These are phyloP conservation scores for Strobilomyces confusus DNA, from an alignment of 768 basidiomycete species.

Conservation along the genomic window DNA sequence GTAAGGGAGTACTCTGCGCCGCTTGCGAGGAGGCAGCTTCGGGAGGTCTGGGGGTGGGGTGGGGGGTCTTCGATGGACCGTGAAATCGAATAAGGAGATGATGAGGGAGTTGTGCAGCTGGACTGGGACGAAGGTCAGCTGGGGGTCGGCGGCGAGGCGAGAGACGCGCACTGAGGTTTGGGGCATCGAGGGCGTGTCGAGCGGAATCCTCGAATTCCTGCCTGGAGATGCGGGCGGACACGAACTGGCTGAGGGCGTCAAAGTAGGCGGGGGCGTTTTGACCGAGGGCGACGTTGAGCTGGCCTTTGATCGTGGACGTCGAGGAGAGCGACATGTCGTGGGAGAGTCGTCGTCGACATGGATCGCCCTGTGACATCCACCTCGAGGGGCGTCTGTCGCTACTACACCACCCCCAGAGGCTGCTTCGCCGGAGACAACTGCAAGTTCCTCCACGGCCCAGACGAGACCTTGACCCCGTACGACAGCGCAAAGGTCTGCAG, in stretches of 20 bases:
- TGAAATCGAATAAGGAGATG: slow-evolving; percentile 79
- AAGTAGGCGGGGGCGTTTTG: slow-evolving; percentile 60
- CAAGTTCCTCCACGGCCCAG: slow-evolving; percentile 71
- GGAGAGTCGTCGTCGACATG: slow-evolving; percentile 31
- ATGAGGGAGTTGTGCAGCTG: slow-evolving; percentile 82
- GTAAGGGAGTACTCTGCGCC: slow-evolving; percentile 64
- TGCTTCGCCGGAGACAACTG: slow-evolving; percentile 67
- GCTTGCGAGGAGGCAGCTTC: slow-evolving; percentile 63
- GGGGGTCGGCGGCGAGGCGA: neutral
- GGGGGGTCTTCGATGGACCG: slow-evolving; percentile 62
- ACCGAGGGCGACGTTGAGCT: slow-evolving; percentile 61
- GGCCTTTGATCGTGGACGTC: slow-evolving; percentile 66
- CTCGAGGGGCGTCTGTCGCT: slow-evolving; percentile 66
- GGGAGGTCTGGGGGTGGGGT: slow-evolving; percentile 61
- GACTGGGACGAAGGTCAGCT: slow-evolving; percentile 38
- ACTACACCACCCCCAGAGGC: slow-evolving; percentile 59
- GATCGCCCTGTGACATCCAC: slow-evolving; percentile 65
- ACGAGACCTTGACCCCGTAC: slow-evolving; percentile 55
- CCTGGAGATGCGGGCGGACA: slow-evolving; percentile 65
- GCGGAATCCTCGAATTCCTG: slow-evolving; percentile 73
- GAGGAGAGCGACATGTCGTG: slow-evolving; percentile 68
- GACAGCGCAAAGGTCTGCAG: slow-evolving; percentile 69
- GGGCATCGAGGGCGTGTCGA: slow-evolving; percentile 56
- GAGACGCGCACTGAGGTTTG: slow-evolving; percentile 42
- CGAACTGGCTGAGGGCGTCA: slow-evolving; percentile 57